phyloP scores from a whole-genome alignment of 345 rosid species.

The Eucalyptus albens region DNA sequence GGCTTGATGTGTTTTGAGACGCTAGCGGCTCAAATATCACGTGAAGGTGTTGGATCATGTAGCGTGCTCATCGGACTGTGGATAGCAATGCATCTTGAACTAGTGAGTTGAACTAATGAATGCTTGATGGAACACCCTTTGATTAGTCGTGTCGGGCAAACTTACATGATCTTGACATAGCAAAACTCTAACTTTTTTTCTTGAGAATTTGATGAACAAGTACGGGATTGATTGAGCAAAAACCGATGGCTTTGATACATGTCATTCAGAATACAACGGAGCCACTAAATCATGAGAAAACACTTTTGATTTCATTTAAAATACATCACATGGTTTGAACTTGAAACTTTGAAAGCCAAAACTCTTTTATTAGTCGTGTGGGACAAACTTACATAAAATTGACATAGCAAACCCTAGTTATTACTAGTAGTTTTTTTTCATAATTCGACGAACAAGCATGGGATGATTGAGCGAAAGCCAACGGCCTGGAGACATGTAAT shows the following conservation, averaged over 20 bases:
- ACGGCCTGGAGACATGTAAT: no score
- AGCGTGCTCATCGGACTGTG: not conserved
- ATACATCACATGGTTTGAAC: not conserved
- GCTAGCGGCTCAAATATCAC: not conserved
- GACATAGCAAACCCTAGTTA: not conserved
- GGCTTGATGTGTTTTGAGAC: not conserved
- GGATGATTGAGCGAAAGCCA: no score
- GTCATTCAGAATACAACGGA: not conserved
- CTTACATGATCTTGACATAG: not conserved
- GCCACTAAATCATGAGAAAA: not conserved
- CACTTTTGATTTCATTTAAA: not conserved
- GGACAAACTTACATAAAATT: not conserved
- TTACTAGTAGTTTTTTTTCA: no score
- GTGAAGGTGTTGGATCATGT: not conserved
- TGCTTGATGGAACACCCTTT: not conserved
- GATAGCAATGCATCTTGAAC: not conserved
- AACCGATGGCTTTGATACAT: not conserved
- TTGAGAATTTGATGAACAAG: not conserved
- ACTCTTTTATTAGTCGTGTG: not conserved
- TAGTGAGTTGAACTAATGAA: not conserved
- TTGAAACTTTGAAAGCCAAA: not conserved
- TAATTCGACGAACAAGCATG: no score
- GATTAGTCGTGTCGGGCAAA: not conserved
- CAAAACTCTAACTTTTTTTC: not conserved
- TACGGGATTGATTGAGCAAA: not conserved